Conservation (phyloP, 805 yeast species). For the Metschnikowia bowlesiae region DNA sequence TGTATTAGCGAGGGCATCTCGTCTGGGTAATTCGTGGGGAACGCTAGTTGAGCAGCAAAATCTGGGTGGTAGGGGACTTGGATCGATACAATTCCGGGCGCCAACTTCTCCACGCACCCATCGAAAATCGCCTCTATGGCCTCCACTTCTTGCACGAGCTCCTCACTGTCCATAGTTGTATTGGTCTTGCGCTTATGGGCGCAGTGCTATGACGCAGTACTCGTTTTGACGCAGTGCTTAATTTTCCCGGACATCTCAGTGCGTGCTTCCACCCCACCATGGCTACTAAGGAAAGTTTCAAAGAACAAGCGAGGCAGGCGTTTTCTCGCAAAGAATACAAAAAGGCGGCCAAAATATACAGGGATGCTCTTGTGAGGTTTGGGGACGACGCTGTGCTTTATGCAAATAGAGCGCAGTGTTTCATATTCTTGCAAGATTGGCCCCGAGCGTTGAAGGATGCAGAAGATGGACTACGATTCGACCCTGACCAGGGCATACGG, state of each 20-base stretch:
- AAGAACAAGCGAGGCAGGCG: constrained; percentile 49
- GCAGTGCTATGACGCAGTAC: background rate
- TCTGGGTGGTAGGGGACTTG: constrained; percentile 60
- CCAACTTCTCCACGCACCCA: constrained; percentile 42
- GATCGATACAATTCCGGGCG: constrained; percentile 42
- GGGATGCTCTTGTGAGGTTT: constrained; percentile 50
- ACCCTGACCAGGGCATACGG: constrained; percentile 27
- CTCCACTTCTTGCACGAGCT: constrained; percentile 57
- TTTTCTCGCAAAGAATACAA: constrained; percentile 42
- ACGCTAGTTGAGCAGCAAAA: constrained; percentile 59
- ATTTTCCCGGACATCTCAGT: background rate
- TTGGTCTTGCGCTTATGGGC: background rate
- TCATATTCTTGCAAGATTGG: constrained; percentile 48
- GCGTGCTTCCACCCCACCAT: constrained; percentile 2
- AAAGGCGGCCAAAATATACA: constrained; percentile 51
- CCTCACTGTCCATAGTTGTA: constrained; percentile 6
- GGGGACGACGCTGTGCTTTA: constrained; percentile 51
- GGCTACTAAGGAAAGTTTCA: constrained; percentile 28
- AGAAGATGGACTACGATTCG: constrained; percentile 40
- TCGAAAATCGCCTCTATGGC: constrained; percentile 90
- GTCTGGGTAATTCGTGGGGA: constrained; percentile 68
- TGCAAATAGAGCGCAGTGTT: constrained; percentile 70
- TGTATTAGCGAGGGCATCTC: constrained; percentile 61
- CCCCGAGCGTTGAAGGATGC: constrained; percentile 48
- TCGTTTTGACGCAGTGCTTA: background rate